These are phyloP conservation scores for Breviolum minutum DNA, from an alignment of 73 alveolate genomes.

Conservation along the genomic window DNA sequence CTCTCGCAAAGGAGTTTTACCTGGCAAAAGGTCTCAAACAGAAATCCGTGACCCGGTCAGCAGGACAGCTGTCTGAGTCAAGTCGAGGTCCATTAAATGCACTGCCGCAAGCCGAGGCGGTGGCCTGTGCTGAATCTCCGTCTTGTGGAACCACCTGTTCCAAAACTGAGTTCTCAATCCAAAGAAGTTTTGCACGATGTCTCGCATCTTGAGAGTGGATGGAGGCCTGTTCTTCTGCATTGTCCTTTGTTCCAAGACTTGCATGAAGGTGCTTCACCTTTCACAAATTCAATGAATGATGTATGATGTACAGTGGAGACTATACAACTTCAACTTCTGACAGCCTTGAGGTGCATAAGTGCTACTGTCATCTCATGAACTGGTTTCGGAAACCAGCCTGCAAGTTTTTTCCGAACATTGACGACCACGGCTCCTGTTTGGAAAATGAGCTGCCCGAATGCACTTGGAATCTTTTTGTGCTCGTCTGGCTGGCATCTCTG, in stretches of 20 bases:
- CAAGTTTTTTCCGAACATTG: not conserved
- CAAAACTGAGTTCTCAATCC: too few species aligned
- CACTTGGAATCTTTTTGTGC: too few species aligned
- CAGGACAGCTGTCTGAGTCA: too few species aligned
- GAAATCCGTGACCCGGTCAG: not conserved
- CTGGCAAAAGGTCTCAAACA: not conserved
- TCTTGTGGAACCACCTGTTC: too few species aligned
- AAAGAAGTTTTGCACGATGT: too few species aligned
- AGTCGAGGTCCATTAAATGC: too few species aligned
- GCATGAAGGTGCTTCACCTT: slow-evolving; percentile 16
- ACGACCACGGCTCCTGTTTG: slow-evolving; percentile 29
- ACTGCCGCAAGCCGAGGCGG: too few species aligned
- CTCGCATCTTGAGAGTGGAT: too few species aligned
- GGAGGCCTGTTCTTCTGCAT: slow-evolving; percentile 2
- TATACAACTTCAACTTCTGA: too few species aligned
- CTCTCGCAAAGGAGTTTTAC: slow-evolving; percentile 7
- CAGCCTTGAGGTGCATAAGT: too few species aligned
- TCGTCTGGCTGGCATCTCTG: not conserved
- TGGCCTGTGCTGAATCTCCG: too few species aligned
- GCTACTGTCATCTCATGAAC: not conserved
- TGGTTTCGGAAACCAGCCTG: not conserved
- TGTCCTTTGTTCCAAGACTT: not conserved
- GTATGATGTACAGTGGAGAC: not conserved
- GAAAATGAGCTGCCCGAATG: not conserved
- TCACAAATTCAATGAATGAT: not conserved